Base-by-base conservation (phyloP, 1,284 basidiomycete genomes). In the Xerocomus amazonicus region DNA sequence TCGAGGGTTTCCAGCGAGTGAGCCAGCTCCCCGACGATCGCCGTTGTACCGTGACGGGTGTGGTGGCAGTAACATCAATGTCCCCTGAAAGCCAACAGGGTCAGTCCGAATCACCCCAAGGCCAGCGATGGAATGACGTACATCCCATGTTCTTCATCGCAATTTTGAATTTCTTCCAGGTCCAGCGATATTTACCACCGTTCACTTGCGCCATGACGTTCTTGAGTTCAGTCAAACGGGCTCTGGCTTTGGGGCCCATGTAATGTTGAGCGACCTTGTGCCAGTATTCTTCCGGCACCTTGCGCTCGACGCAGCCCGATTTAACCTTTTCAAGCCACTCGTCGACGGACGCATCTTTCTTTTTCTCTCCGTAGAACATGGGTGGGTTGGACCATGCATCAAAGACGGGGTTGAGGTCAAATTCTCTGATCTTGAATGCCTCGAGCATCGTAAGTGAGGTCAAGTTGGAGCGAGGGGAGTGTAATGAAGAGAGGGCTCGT, bases 91-190 rank as follows among this genome's bases (percentile, higher is more conserved):
- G 32, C 10, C 23, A 1, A n/a, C 16, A 28, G 17, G 17, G 52
- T 56, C 28, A 57, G 46, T 38, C 3, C 35, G 35, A 16, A n/a
- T 44, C 13, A 42, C 46, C 43, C 39, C 50, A 40, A 23, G 4
- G 19, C 19, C 19, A 23, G 19, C 17, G n/a, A n/a, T 48, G 34
- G 9, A 46, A 33, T 6, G 27, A 78, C 87, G 68, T 59, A 89
- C 87, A 89, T 47, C 84, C 84, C 83, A 88, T 85, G 62, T 80
- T 88, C 47, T 75, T 69, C 79, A 89, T 83, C 4, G 86, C 86
- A 45, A 84, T 73, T 69, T 78, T 81, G 71, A 84, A 89, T 56
- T 80, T 83, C 70, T 87, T 84, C 86, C 86, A 89, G 53, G 77
- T 83, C 86, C 87, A 89, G 35, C 78, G 73, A 59, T 87, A 87